Evolutionary conservation across 768 basidiomycete species (phyloP).

Genomic region (Coprinellus aureogranulatus): DNA sequence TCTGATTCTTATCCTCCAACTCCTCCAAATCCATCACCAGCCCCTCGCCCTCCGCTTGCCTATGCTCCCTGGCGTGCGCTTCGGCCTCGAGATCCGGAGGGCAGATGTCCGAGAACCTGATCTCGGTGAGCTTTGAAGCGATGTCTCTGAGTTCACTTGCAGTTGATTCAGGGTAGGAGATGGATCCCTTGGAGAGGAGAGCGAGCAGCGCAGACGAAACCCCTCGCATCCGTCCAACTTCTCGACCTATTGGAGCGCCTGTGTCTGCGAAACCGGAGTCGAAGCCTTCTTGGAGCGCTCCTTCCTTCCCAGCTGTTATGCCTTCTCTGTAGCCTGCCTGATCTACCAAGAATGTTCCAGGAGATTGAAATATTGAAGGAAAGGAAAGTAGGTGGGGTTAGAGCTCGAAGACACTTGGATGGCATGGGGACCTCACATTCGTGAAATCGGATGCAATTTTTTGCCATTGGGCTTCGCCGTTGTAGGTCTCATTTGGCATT

Average conservation of each 20-base stretch:
- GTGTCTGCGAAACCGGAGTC: conserved; percentile 75
- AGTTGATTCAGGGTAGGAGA: conserved; percentile 21
- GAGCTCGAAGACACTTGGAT: background rate
- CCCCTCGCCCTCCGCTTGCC: conserved; percentile 28
- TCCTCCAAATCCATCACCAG: conserved; percentile 40
- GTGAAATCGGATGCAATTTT: conserved; percentile 69
- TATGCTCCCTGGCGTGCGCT: conserved; percentile 69
- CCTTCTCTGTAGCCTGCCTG: conserved; percentile 97
- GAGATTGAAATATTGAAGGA: too few relatives aligned
- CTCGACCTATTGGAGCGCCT: conserved; percentile 72
- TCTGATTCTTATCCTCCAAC: conserved; percentile 42
- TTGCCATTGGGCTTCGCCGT: conserved; percentile 60
- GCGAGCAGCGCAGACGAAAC: conserved; percentile 59
- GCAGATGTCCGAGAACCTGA: conserved; percentile 70
- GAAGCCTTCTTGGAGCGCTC: conserved; percentile 85
- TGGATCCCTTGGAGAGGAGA: conserved; percentile 40
- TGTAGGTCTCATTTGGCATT: conserved; percentile 24
- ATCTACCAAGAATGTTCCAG: too few relatives aligned
- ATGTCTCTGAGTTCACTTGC: conserved; percentile 56
- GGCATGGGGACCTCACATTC: conserved; percentile 45
- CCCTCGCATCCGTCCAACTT: conserved; percentile 78
- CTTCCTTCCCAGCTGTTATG: conserved; percentile 88
- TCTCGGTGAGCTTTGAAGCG: conserved; percentile 47
- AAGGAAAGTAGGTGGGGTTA: background rate
- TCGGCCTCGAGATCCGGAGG: conserved; percentile 78